These are phyloP conservation scores for Dichotomopilus funicola DNA, from an alignment of 2,329 filamentous ascomycete genomes.

Conservation along the genomic window DNA sequence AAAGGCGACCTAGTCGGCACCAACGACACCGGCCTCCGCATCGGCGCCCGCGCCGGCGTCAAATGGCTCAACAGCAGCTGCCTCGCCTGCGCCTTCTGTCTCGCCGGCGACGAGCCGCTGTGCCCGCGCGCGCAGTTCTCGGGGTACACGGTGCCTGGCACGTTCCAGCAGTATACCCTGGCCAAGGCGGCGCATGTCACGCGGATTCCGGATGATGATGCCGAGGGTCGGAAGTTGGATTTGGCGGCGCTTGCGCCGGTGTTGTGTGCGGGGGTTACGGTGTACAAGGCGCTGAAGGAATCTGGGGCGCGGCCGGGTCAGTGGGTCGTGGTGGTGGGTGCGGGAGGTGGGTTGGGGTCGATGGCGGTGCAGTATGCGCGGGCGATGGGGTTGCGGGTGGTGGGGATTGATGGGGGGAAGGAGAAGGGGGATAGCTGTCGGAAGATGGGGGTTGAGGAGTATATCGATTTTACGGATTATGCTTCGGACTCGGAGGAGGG, in stretches of 20 bases:
- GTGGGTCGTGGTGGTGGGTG: slow-evolving; percentile 66
- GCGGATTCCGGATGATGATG: slow-evolving; percentile 63
- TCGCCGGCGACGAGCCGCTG: slow-evolving; percentile 72
- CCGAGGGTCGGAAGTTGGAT: slow-evolving; percentile 26
- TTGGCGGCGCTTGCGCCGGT: slow-evolving; percentile 72
- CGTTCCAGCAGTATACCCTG: slow-evolving; percentile 88
- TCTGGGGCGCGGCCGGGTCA: slow-evolving; percentile 59
- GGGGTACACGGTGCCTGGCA: slow-evolving; percentile 87
- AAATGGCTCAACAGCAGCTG: slow-evolving; percentile 93
- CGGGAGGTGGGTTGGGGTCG: slow-evolving; percentile 63
- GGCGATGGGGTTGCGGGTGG: slow-evolving; percentile 76
- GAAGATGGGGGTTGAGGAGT: slow-evolving; percentile 63
- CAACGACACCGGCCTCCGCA: slow-evolving; percentile 51
- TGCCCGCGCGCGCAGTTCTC: slow-evolving; percentile 70
- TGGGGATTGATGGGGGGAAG: slow-evolving; percentile 76
- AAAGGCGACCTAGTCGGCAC: slow-evolving; percentile 63
- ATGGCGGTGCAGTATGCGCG: slow-evolving; percentile 82
- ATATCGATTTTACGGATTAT: slow-evolving; percentile 79
- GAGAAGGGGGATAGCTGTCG: slow-evolving; percentile 71
- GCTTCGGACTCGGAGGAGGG: slow-evolving; percentile 78
- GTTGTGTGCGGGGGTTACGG: slow-evolving; percentile 65
- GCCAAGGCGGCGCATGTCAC: slow-evolving; percentile 82
- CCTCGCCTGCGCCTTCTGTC: slow-evolving; percentile 76
- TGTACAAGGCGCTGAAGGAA: slow-evolving; percentile 72
- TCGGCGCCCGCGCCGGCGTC: slow-evolving; percentile 82